Evolutionary conservation across 2,329 filamentous ascomycete genomes (phyloP).

Genomic region (Fusarium staphyleae): DNA sequence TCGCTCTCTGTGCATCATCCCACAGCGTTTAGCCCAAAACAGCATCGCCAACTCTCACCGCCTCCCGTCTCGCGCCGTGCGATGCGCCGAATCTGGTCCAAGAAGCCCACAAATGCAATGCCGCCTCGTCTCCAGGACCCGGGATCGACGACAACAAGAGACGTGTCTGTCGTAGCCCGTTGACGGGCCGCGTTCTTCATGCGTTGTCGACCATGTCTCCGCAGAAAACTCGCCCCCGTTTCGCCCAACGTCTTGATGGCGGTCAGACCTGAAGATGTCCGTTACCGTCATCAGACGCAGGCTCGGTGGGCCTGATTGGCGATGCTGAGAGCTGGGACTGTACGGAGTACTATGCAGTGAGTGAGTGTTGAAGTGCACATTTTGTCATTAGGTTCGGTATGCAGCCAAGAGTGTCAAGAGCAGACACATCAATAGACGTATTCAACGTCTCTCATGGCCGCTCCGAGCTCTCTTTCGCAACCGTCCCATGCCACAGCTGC

Average conservation of each 20-base stretch:
- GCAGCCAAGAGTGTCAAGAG: slow-evolving; percentile 4
- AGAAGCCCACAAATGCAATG: slow-evolving; percentile 40
- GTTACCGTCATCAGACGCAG: slow-evolving; percentile 29
- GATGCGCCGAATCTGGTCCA: slow-evolving; percentile 22
- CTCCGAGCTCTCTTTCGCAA: no score
- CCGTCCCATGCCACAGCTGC: no score
- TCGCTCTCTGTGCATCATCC: slow-evolving; percentile 39
- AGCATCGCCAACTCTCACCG: slow-evolving; percentile 41
- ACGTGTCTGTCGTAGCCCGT: slow-evolving; percentile 23
- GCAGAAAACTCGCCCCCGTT: slow-evolving; percentile 21
- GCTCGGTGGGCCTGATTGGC: neutral
- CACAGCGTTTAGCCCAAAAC: slow-evolving; percentile 34
- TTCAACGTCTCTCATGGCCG: neutral
- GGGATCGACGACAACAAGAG: slow-evolving; percentile 26
- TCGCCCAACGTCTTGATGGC: slow-evolving; percentile 24
- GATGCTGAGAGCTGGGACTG: neutral
- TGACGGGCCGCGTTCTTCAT: slow-evolving; percentile 13
- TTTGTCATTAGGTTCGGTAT: no score
- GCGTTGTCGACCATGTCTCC: slow-evolving; percentile 18
- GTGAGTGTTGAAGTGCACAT: neutral
- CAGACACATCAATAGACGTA: neutral
- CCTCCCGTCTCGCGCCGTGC: slow-evolving; percentile 27
- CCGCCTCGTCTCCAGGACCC: slow-evolving; percentile 21
- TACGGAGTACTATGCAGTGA: no score
- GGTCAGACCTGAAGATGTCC: slow-evolving; percentile 40